These are phyloP conservation scores for Debaryomyces prosopidis DNA, from an alignment of 805 yeast species.

Conservation along the genomic window DNA sequence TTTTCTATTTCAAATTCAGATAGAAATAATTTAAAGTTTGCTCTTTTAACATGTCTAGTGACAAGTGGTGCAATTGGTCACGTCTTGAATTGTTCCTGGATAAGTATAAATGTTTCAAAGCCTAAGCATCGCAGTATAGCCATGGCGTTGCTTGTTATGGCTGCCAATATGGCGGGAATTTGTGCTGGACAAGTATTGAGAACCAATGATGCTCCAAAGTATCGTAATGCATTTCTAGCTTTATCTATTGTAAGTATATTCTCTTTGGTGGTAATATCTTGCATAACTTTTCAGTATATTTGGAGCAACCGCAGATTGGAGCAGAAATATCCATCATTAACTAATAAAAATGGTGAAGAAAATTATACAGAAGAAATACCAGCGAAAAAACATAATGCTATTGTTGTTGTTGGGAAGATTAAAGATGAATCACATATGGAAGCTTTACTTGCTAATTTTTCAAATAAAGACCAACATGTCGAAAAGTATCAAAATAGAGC, in stretches of 20 bases:
- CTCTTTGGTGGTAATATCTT: too few relatives aligned
- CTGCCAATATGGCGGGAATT: conserved; percentile 16
- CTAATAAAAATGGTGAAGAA: too few relatives aligned
- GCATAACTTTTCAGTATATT: too few relatives aligned
- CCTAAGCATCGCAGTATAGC: conserved; percentile 13
- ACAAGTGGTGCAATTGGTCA: conserved; percentile 4
- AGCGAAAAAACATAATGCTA: too few relatives aligned
- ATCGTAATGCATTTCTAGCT: conserved; percentile 11
- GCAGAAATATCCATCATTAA: too few relatives aligned
- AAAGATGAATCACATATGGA: too few relatives aligned
- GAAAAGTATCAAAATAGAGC: too few relatives aligned
- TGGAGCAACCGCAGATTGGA: too few relatives aligned
- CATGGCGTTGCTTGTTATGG: conserved; percentile 13
- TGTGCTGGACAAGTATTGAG: conserved; percentile 16
- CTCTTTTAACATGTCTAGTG: neutral
- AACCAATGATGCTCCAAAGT: conserved; percentile 12
- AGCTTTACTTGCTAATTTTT: too few relatives aligned
- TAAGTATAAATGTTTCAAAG: conserved; percentile 9
- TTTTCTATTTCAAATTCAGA: neutral
- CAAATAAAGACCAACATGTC: too few relatives aligned
- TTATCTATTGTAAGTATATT: conserved; percentile 2
- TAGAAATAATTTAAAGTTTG: neutral
- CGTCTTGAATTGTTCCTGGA: conserved; percentile 13
- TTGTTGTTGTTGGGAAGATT: too few relatives aligned
- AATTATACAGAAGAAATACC: too few relatives aligned